A percentile compares a stretch with the other conserved stretches of the same genome.
phyloP scores from a whole-genome alignment of 495 filamentous ascomycete genomes.

The Thermochaetoides thermophila region DNA sequence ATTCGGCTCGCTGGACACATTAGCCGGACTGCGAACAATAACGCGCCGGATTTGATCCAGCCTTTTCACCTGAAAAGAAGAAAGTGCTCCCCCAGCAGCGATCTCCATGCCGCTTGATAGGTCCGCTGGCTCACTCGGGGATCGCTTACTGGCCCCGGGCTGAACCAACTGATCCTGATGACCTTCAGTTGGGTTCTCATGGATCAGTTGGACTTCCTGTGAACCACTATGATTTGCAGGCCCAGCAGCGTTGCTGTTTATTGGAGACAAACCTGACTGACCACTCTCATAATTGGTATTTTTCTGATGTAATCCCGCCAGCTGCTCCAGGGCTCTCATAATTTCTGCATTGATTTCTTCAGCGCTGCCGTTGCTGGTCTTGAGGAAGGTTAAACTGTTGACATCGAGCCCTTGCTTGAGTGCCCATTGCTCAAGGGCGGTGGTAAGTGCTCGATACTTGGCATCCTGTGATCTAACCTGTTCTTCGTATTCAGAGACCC shows the following conservation, averaged over 20 bases:
- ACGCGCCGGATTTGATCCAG: constrained; percentile 19
- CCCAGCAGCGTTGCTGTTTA: too few species aligned
- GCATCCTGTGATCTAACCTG: neutral
- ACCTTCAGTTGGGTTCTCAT: neutral
- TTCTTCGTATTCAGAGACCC: constrained; percentile 1
- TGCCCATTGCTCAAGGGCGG: constrained; percentile 6
- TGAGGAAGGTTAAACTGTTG: neutral
- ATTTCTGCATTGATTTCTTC: constrained; percentile 1
- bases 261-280: too few species aligned
- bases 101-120: neutral
- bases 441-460: constrained; percentile 2
- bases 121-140: too few species aligned
- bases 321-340: neutral
- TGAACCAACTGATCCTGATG: too few species aligned
- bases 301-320: too few species aligned
- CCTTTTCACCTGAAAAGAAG: too few species aligned
- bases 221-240: too few species aligned
- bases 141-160: too few species aligned
- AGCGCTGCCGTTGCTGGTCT: neutral
- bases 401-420: neutral
- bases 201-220: too few species aligned
- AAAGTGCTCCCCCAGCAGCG: too few species aligned
- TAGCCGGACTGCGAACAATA: constrained; percentile 22
- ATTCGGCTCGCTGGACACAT: constrained; percentile 8
- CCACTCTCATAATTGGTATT: too few species aligned